Evolutionary conservation across 169 alveolate species (phyloP).

Genomic region (Plasmodium adleri): DNA sequence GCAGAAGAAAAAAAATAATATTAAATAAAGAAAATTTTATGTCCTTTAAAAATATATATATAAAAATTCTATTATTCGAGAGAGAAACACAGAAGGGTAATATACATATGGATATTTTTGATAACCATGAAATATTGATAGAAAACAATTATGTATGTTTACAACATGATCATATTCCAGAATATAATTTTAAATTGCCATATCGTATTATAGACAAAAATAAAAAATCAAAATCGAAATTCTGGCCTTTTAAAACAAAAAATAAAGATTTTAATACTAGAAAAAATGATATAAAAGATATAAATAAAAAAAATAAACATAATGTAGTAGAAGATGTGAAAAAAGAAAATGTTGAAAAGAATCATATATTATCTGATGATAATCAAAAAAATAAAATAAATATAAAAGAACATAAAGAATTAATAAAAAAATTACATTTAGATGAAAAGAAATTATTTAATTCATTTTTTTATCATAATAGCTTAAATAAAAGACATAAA

Average conservation of each 20-base stretch:
- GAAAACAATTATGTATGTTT: conserved; percentile 43
- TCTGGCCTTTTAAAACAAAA: conserved; percentile 10
- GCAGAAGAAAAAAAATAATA: not conserved
- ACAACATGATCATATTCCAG: conserved; percentile 27
- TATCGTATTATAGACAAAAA: conserved; percentile 17
- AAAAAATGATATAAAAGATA: not conserved
- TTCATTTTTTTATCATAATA: conserved; percentile 12
- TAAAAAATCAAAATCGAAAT: not conserved
- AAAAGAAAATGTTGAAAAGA: conserved; percentile 3
- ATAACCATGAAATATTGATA: conserved; percentile 32
- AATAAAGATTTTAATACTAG: not conserved
- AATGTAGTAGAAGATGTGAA: not conserved
- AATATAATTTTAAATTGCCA: conserved; percentile 47
- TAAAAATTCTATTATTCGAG: conserved; percentile 63
- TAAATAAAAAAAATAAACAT: not conserved
- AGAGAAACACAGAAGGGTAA: conserved; percentile 26
- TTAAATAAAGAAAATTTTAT: not conserved
- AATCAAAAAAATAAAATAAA: conserved; percentile 14
- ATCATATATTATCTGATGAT: not conserved
- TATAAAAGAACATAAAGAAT: not conserved
- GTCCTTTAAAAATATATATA: conserved; percentile 30
- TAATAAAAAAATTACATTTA: conserved; percentile 24
- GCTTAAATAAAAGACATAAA: conserved; percentile 41
- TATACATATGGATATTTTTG: not conserved
- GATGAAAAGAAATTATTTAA: conserved; percentile 43